Conservation (phyloP, 202 grass and related monocot genomes). For the Panicum hallii region DNA sequence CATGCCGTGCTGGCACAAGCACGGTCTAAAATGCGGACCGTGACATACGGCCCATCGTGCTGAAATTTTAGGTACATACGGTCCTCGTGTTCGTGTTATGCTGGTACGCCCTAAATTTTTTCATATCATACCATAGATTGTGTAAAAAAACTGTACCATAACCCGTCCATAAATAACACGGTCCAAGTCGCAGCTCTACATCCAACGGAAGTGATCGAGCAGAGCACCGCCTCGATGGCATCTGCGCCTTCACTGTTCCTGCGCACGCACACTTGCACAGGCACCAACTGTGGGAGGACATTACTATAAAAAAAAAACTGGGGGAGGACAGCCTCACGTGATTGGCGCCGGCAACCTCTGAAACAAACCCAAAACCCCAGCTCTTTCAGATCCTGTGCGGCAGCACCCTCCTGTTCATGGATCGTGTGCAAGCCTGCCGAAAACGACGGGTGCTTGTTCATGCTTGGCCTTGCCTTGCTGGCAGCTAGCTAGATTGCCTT, state of each 20-base stretch:
- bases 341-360: conserved; percentile 10
- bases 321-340: background rate
- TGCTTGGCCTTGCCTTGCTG: background rate
- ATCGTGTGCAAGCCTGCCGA: conserved; percentile 6
- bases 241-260: background rate
- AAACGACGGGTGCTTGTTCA: background rate
- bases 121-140: too few species aligned
- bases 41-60: too few species aligned
- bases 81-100: too few species aligned
- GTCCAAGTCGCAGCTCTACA: too few species aligned
- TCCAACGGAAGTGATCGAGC: background rate
- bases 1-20: too few species aligned
- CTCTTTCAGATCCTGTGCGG: background rate
- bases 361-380: background rate
- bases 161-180: too few species aligned
- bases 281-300: background rate
- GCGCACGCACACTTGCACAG: background rate
- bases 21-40: too few species aligned
- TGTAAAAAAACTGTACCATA: too few species aligned
- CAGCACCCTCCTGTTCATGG: background rate
- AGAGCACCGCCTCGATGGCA: background rate
- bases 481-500: background rate
- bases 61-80: too few species aligned
- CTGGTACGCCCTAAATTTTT: too few species aligned
- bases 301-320: background rate